These are phyloP conservation scores for Sugiyamaella grinbergsii DNA, from an alignment of 1,139 yeast genomes.

Conservation along the genomic window DNA sequence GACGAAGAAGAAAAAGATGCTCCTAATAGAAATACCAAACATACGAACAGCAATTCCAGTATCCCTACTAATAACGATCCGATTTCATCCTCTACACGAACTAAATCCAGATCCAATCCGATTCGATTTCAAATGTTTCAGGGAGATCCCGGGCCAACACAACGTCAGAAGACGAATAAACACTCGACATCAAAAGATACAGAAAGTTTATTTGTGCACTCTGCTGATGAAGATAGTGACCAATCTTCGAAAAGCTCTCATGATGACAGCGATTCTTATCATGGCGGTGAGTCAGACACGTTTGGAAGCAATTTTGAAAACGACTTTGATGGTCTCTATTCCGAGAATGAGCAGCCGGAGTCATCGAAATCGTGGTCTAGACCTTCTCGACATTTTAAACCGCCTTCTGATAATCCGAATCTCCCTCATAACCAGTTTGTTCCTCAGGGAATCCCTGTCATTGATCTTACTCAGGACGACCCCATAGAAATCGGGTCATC, in stretches of 20 bases:
- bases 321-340: conserved; percentile 8
- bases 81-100: no score
- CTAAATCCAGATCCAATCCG: background rate
- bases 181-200: background rate
- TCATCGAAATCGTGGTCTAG: background rate
- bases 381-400: conserved; percentile 3
- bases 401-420: background rate
- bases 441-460: conserved; percentile 21
- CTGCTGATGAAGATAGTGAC: conserved; percentile 1
- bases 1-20: background rate
- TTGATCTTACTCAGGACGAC: conserved; percentile 30
- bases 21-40: background rate
- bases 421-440: conserved; percentile 6
- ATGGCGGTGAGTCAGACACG: conserved; percentile 6
- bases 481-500: conserved; percentile 14
- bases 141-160: no score
- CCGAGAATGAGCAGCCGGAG: background rate
- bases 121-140: conserved; percentile 7
- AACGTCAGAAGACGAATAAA: background rate
- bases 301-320: conserved; percentile 14
- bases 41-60: background rate
- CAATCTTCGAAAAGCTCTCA: background rate
- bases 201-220: conserved; percentile 10
- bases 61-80: no score
- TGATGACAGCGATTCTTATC: background rate